phyloP scores from a whole-genome alignment of 768 basidiomycete species.

The Rossbeevera mucosa region DNA sequence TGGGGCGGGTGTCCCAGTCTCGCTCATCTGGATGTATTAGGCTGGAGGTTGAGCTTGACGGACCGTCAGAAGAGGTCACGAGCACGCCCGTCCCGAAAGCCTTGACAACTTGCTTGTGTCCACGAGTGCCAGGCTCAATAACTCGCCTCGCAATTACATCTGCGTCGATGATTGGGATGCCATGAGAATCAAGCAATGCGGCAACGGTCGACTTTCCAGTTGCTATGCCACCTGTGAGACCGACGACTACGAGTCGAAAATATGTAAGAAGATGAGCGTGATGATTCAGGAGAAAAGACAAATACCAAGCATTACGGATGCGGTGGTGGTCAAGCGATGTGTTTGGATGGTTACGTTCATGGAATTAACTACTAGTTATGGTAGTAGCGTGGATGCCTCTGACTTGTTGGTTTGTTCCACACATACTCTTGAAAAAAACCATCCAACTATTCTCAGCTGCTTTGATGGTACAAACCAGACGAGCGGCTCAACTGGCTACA shows the following conservation, averaged over 20 bases:
- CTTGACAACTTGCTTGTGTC: slow-evolving; percentile 58
- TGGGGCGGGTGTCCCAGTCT: slow-evolving; percentile 48
- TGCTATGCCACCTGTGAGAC: slow-evolving; percentile 94
- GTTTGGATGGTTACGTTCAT: no score
- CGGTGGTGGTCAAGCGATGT: not conserved
- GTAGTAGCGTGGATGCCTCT: no score
- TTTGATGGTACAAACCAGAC: slow-evolving; percentile 26
- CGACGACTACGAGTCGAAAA: slow-evolving; percentile 58
- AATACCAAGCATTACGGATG: slow-evolving; percentile 17
- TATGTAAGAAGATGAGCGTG: not conserved
- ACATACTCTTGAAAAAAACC: not conserved
- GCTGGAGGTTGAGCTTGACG: not conserved
- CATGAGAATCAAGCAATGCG: slow-evolving; percentile 55
- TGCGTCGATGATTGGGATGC: slow-evolving; percentile 87
- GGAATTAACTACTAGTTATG: no score
- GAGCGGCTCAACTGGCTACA: slow-evolving; percentile 5
- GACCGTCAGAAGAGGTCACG: slow-evolving; percentile 23
- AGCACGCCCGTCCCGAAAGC: slow-evolving; percentile 73
- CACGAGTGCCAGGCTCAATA: slow-evolving; percentile 78
- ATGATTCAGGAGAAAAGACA: not conserved
- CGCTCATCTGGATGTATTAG: not conserved
- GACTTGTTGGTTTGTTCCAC: not conserved
- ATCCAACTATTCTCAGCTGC: not conserved
- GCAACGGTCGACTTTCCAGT: slow-evolving; percentile 96
- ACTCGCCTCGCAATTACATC: slow-evolving; percentile 85